phyloP scores from a whole-genome alignment of 495 filamentous ascomycete genomes.

The Baudoinia panamericana region DNA sequence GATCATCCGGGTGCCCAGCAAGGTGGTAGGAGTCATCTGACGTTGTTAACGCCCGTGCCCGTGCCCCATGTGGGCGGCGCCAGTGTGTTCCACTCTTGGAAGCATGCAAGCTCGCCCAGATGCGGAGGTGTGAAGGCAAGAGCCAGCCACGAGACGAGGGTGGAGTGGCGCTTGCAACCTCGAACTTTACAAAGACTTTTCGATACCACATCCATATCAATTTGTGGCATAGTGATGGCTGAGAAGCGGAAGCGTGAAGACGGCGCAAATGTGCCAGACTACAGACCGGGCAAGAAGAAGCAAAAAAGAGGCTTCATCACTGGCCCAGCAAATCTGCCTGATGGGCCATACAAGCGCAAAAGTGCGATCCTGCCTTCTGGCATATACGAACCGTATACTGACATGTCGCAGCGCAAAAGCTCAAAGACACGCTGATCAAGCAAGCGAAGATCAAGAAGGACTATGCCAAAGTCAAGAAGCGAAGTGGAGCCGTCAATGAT shows the following conservation, averaged over 20 bases:
- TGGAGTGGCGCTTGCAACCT: too few species aligned
- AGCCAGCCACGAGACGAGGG: too few species aligned
- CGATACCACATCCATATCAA: too few species aligned
- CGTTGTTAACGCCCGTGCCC: too few species aligned
- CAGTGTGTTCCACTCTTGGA: too few species aligned
- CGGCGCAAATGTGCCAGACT: slow-evolving; percentile 14
- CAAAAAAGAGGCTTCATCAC: slow-evolving; percentile 59
- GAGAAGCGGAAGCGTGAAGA: slow-evolving; percentile 49
- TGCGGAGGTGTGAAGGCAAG: too few species aligned
- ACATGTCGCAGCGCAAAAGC: slow-evolving; percentile 58
- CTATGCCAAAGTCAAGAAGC: slow-evolving; percentile 74
- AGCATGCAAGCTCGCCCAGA: too few species aligned
- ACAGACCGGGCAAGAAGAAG: slow-evolving; percentile 25
- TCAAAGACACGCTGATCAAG: slow-evolving; percentile 79
- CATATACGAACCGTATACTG: neutral
- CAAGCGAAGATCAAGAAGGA: slow-evolving; percentile 90
- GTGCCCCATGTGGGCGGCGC: too few species aligned
- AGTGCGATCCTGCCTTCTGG: slow-evolving; percentile 34
- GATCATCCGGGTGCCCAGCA: neutral
- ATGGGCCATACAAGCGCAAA: slow-evolving; percentile 84
- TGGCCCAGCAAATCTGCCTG: slow-evolving; percentile 84
- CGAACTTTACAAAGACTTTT: too few species aligned
- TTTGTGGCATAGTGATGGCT: slow-evolving; percentile 37
- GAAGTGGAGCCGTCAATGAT: slow-evolving; percentile 29
- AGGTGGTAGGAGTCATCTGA: slow-evolving; percentile 10